Percentiles rank a stretch among this genome's conserved stretches.
phyloP scores from a whole-genome alignment of 2,329 filamentous ascomycete genomes.

The Rutstroemia sp. region DNA sequence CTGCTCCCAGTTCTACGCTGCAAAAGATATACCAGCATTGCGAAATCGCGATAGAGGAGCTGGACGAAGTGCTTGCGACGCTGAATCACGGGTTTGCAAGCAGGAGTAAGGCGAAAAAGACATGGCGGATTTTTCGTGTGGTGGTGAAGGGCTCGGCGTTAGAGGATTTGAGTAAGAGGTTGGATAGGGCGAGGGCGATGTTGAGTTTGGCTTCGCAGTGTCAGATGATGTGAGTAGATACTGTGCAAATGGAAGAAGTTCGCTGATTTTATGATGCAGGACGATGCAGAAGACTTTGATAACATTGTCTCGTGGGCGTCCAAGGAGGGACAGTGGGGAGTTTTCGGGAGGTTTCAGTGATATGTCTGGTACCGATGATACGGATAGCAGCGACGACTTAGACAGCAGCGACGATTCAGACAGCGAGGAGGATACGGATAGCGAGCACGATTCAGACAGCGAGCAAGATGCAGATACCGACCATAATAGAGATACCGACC shows the following conservation, averaged over 20 bases:
- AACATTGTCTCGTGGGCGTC: no score
- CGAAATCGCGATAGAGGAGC: neutral
- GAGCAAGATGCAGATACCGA: no score
- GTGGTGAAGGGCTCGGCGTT: neutral
- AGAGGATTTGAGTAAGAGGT: neutral
- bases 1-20: neutral
- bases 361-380: no score
- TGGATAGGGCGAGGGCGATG: neutral
- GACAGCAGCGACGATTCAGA: no score
- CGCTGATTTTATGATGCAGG: no score
- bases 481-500: no score
- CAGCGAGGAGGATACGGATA: no score
- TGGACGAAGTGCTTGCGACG: neutral
- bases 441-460: no score
- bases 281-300: no score
- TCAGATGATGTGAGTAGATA: neutral
- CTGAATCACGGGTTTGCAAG: neutral
- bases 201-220: neutral
- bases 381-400: no score
- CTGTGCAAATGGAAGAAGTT: neutral
- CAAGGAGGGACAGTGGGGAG: no score
- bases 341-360: no score
- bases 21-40: neutral
- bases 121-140: neutral
- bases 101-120: neutral